Evolutionary conservation across 257 asterid genomes (phyloP).

Genomic region (Penstemon newberryi): DNA sequence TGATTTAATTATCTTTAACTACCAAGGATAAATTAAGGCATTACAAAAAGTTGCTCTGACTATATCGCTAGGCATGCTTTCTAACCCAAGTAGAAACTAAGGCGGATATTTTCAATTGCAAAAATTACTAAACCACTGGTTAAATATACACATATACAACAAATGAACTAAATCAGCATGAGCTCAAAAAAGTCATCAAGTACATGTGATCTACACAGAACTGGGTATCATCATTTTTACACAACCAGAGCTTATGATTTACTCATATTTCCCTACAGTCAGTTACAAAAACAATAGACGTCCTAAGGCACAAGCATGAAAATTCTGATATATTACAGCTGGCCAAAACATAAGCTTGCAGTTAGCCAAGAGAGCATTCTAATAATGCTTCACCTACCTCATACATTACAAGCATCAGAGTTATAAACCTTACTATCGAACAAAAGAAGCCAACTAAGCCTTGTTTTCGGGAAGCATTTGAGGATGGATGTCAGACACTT

Average conservation of each 20-base stretch:
- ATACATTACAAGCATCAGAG: constrained; percentile 24
- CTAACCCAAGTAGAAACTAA: no score
- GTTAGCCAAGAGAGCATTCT: constrained; percentile 25
- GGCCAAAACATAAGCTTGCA: constrained; percentile 30
- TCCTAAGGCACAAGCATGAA: constrained; percentile 19
- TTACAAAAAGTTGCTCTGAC: no score
- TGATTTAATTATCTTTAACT: no score
- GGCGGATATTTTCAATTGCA: no score
- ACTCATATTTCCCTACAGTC: constrained; percentile 25
- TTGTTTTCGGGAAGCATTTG: constrained; percentile 25
- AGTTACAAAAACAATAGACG: constrained; percentile 22
- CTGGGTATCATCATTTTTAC: constrained; percentile 28
- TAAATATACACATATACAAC: not conserved
- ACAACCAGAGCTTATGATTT: constrained; percentile 20
- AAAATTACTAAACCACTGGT: no score
- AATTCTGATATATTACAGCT: constrained; percentile 3
- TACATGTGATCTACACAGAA: constrained; percentile 1
- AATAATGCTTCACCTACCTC: constrained; percentile 32
- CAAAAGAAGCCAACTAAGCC: constrained; percentile 24
- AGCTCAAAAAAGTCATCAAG: not conserved
- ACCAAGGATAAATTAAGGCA: no score
- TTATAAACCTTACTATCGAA: constrained; percentile 29
- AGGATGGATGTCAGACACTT: not conserved
- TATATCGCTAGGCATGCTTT: no score
- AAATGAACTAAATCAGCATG: not conserved